These are phyloP conservation scores for Amoebophrya sp. DNA, from an alignment of 169 alveolate species.

Conservation along the genomic window DNA sequence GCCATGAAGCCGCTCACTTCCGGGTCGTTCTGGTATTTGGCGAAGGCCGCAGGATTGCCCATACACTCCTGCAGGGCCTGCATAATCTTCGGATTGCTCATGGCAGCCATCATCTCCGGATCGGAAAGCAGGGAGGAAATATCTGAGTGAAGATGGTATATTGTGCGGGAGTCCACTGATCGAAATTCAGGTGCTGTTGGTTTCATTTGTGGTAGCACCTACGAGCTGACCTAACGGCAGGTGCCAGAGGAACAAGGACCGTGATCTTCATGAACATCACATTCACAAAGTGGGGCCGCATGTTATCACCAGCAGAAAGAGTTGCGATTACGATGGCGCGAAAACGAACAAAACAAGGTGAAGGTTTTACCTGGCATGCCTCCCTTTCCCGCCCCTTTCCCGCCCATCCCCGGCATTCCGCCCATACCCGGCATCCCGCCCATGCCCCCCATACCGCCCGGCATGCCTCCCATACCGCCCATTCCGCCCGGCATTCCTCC, in stretches of 20 bases:
- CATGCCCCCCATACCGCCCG: slow-evolving; percentile 9
- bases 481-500: slow-evolving; percentile 16
- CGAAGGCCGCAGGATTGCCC: slow-evolving; percentile 32
- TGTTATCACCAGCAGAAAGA: too few relatives aligned
- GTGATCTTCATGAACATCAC: too few relatives aligned
- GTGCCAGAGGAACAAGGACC: too few relatives aligned
- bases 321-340: too few relatives aligned
- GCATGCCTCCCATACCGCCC: background rate
- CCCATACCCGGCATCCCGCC: slow-evolving; percentile 39
- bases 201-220: too few relatives aligned
- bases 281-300: too few relatives aligned
- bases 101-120: slow-evolving; percentile 36
- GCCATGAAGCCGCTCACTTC: slow-evolving; percentile 5
- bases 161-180: background rate
- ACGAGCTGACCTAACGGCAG: too few relatives aligned
- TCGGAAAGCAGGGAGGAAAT: slow-evolving; percentile 32
- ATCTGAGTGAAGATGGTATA: slow-evolving; percentile 15
- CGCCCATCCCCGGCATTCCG: slow-evolving; percentile 40
- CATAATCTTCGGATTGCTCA: slow-evolving; percentile 32
- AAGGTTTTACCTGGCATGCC: slow-evolving; percentile 37
- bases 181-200: background rate
- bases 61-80: slow-evolving; percentile 34
- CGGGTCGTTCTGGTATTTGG: slow-evolving; percentile 34
- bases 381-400: too few relatives aligned
- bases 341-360: too few relatives aligned